A percentile compares a stretch with the other conserved stretches of the same genome.
phyloP scores from a whole-genome alignment of 306 rosid genomes.

The Carpinus viminea region DNA sequence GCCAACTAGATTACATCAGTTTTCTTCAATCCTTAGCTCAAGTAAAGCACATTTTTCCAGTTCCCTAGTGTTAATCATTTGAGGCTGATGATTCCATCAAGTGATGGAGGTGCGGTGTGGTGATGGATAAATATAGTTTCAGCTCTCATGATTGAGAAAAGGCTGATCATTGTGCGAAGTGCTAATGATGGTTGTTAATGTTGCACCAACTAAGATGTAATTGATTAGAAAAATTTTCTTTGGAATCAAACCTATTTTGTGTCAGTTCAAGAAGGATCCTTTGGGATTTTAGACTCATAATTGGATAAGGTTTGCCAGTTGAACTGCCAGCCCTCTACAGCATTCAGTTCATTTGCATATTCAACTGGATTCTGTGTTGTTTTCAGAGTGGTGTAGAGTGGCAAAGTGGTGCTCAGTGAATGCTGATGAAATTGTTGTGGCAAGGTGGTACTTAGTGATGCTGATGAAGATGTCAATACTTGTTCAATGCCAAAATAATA shows the following conservation, averaged over 20 bases:
- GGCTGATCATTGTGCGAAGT: background rate
- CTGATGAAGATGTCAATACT: background rate
- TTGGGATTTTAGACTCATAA: background rate
- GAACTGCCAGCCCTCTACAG: background rate
- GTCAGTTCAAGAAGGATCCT: background rate
- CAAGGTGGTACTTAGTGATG: too few species aligned
- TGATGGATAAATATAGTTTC: background rate
- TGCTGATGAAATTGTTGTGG: background rate
- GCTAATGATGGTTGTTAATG: background rate
- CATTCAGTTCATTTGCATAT: background rate
- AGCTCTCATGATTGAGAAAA: background rate
- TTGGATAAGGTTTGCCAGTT: background rate
- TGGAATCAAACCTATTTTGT: background rate
- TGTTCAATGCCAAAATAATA: background rate
- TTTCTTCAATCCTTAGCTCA: background rate
- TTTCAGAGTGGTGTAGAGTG: background rate
- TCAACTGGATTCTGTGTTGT: background rate
- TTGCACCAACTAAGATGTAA: background rate
- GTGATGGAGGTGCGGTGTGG: background rate
- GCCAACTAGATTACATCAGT: background rate
- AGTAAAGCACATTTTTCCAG: background rate
- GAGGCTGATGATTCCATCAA: background rate
- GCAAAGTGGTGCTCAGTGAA: background rate
- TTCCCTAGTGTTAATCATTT: background rate
- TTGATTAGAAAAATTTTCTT: background rate